Conservation (phyloP, 208 protist species). For the Leishmania arabica region DNA sequence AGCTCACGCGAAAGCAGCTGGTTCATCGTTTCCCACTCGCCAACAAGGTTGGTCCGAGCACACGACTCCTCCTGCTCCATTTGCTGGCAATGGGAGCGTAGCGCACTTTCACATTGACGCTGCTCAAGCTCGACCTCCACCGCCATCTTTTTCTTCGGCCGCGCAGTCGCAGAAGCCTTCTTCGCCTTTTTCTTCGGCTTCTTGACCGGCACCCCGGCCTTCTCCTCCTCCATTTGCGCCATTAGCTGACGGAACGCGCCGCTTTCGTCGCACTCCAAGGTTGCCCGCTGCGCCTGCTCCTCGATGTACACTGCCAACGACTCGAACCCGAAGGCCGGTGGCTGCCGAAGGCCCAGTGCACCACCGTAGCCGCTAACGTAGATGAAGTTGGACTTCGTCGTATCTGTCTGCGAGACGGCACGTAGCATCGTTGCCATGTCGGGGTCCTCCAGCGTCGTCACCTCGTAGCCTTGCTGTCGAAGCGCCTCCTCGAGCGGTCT, state of each 20-base stretch:
- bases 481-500: conserved; percentile 55
- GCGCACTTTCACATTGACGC: conserved; percentile 54
- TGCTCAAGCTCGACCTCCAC: conserved; percentile 61
- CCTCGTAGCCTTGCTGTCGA: conserved; percentile 74
- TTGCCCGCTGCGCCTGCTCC: conserved; percentile 55
- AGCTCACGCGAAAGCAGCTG: conserved; percentile 63
- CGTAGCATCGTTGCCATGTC: conserved; percentile 51
- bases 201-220: conserved; percentile 35
- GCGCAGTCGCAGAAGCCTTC: conserved; percentile 29
- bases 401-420: conserved; percentile 58
- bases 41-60: conserved; percentile 34
- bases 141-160: conserved; percentile 47
- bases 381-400: conserved; percentile 70
- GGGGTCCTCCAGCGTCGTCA: conserved; percentile 61
- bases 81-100: conserved; percentile 43
- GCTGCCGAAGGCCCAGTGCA: conserved; percentile 65
- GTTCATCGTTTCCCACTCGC: conserved; percentile 68
- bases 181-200: conserved; percentile 62
- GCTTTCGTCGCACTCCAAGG: conserved; percentile 49
- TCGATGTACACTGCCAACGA: conserved; percentile 59
- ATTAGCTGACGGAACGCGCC: conserved; percentile 37
- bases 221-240: conserved; percentile 37
- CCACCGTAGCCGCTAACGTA: conserved; percentile 90
- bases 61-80: conserved; percentile 64
- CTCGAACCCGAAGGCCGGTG: conserved; percentile 60